Evolutionary conservation across 257 asterid genomes (phyloP), one percentile per base, ranked within the genome.

Genomic region (Nemophila menziesii): DNA sequence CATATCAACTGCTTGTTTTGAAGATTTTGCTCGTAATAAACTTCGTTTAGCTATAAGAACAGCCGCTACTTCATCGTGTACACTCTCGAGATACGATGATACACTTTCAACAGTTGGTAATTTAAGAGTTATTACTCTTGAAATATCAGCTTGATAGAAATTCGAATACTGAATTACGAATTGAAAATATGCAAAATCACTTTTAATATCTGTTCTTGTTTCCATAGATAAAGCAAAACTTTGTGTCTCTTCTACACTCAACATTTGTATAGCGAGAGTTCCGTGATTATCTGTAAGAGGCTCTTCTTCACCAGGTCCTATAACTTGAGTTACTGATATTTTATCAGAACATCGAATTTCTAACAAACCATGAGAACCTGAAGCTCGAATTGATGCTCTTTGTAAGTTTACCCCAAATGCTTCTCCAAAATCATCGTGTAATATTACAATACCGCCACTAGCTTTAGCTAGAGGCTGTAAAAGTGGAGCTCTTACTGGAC

Each of bases 391-490:
- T 39, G 97, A 78, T 48, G 97, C 97, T 61, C 94, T 72, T 78
- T 86, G 97, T 77, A 86, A 69, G 64, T 86, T 86, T 60, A 86
- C 94, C 52, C 97, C 97, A 71, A 82, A 86, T 41, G 97, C 97
- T 73, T 86, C 94, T 39, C 97, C 97, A 59, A 86, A 86, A 61
- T 86, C 97, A 52, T 86, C 97, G 16, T 86, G 97, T 45, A 82
- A 82, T 64, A 82, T 60, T 43, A 86, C 58, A 49, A 79, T 80
- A 52, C 94, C 97, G 34, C 97, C 97, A 17, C 94, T 77, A 49
- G 82, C 75, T 65, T 82, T 82, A 19, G 97, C 86, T 59, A 86
- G 92, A 48, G 94, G 87, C 36, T 68, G 97, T 58, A 86, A 58
- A 36, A 86, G 56, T 56, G 87, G 82, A 61, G 74, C 82, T 49